These are phyloP conservation scores for Fonsecaea monophora DNA, from an alignment of 2,329 filamentous ascomycete genomes.

Conservation along the genomic window DNA sequence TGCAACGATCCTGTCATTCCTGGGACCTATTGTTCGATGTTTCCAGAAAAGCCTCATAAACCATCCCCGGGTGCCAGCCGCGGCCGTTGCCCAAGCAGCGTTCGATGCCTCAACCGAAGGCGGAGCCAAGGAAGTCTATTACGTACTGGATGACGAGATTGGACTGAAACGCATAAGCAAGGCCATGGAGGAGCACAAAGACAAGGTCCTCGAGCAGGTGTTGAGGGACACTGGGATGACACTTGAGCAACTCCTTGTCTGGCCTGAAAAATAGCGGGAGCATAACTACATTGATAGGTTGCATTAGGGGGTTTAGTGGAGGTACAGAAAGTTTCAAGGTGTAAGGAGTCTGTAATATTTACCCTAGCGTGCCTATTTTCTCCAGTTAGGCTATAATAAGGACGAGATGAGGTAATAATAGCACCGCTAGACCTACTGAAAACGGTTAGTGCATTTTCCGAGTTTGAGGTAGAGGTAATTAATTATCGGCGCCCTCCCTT, in stretches of 20 bases:
- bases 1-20: constrained; percentile 1
- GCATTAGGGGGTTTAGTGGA: too few relatives aligned
- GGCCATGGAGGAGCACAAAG: constrained; percentile 17
- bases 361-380: too few relatives aligned
- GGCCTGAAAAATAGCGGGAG: neutral
- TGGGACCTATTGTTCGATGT: constrained; percentile 6
- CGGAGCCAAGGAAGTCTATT: constrained; percentile 11
- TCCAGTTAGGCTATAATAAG: neutral
- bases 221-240: constrained; percentile 11
- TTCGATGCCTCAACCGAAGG: constrained; percentile 15
- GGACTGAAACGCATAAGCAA: constrained; percentile 9
- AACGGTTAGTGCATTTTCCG: neutral
- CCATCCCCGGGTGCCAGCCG: constrained; percentile 16
- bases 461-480: too few relatives aligned
- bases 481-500: too few relatives aligned
- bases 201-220: neutral
- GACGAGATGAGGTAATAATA: neutral
- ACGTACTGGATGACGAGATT: constrained; percentile 16
- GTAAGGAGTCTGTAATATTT: too few relatives aligned
- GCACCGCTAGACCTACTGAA: neutral
- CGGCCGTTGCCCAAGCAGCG: constrained; percentile 13
- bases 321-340: too few relatives aligned
- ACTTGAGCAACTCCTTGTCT: neutral
- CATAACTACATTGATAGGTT: neutral
- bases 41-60: constrained; percentile 18